Base-by-base conservation (phyloP, 306 rosid genomes). In the Lathyrus tuberosus region DNA sequence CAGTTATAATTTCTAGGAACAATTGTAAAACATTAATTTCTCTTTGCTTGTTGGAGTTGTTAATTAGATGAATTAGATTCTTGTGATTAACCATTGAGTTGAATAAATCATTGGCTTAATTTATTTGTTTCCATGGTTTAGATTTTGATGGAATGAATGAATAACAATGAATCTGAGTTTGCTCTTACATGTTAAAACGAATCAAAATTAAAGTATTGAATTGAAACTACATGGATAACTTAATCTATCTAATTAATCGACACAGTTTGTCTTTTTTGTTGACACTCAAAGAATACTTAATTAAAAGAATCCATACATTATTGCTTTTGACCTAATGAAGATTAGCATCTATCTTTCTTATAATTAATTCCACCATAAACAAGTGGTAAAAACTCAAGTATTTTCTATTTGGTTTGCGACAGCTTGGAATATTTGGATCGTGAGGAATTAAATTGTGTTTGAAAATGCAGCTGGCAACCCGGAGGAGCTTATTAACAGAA, bases 311-410 rank as follows among this genome's bases (percentile, higher is more conserved):
- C 64, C 56, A 63, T 63, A 58, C 63, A 73, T 77, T 77, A 77
- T 73, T 73, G 80, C 80, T 44, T 70, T 78, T 81, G 84, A 71
- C 84, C 78, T 9, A 66, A 28, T 57, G 61, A 49, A 70, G 52
- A 52, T 57, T 65, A 73, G 9, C 73, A 30, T 53, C 68, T 57
- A 71, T 71, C 72, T 60, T 72, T 71, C 59, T 16, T 69, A 69
- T 73, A 65, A 58, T 73, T 52, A 76, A 33, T 54, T 67, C 75
- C 77, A 56, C 58, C 77, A 35, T 63, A 38, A 60, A 62, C 81
- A 78, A 77, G 80, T 77, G n/a, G n/a, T n/a, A n/a, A n/a, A n/a
- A n/a, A n/a, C n/a, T n/a, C n/a, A n/a, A n/a, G n/a, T n/a, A n/a
- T n/a, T n/a, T n/a, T n/a, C n/a, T n/a, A n/a, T n/a, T n/a, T n/a